These are phyloP conservation scores for Grosmannia penicillata DNA, from an alignment of 2,329 filamentous ascomycete species.

Conservation along the genomic window DNA sequence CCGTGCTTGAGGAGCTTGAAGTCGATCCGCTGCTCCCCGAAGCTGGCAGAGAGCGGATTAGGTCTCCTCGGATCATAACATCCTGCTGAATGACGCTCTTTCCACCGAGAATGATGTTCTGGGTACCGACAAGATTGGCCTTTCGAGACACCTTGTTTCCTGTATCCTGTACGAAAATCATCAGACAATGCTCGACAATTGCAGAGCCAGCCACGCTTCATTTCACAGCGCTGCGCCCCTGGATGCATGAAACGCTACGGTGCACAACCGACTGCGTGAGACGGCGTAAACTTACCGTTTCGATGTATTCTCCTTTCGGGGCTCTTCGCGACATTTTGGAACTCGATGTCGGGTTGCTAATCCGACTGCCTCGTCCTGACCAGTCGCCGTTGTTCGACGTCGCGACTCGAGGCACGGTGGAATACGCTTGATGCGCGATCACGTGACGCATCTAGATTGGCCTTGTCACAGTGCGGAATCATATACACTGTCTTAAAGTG, in stretches of 20 bases:
- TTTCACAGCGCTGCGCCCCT: too few relatives aligned
- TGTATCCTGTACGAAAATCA: constrained; percentile 51
- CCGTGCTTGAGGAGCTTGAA: constrained; percentile 31
- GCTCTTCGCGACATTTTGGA: constrained; percentile 58
- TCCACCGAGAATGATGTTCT: constrained; percentile 94
- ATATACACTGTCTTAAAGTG: too few relatives aligned
- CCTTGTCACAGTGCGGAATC: too few relatives aligned
- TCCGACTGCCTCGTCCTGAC: neutral
- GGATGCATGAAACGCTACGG: too few relatives aligned
- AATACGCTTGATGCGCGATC: too few relatives aligned
- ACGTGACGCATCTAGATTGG: too few relatives aligned
- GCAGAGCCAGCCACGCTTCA: too few relatives aligned
- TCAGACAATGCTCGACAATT: too few relatives aligned
- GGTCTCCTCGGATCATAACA: constrained; percentile 84
- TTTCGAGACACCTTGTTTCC: constrained; percentile 97
- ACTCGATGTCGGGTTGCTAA: neutral
- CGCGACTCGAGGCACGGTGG: too few relatives aligned
- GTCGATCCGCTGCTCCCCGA: constrained; percentile 19
- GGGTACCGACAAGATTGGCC: constrained; percentile 81
- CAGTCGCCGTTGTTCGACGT: neutral
- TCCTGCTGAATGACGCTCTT: constrained; percentile 94
- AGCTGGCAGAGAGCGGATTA: constrained; percentile 44
- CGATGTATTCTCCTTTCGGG: constrained; percentile 85
- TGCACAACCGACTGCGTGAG: neutral
- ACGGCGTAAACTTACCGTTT: constrained; percentile 54